Percentiles rank a stretch among this genome's conserved stretches.
Conservation (phyloP, 768 basidiomycete genomes). For the Boletus pseudopeckii region DNA sequence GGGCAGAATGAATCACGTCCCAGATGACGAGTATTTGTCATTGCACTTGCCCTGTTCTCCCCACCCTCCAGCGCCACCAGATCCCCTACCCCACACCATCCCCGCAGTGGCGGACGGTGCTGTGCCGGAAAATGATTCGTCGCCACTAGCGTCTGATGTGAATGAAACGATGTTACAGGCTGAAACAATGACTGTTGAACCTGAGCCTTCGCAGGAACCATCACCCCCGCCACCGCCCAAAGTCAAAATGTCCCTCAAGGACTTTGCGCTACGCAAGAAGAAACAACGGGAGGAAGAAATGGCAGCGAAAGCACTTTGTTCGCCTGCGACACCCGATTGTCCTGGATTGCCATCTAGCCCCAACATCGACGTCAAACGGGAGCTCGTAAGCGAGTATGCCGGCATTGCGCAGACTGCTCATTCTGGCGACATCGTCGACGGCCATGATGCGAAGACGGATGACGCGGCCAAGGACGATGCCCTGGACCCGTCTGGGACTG, state of each 20-base stretch:
- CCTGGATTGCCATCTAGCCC: constrained; percentile 21
- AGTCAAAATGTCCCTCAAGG: constrained; percentile 54
- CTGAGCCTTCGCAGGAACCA: constrained; percentile 11
- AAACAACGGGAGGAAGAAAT: constrained; percentile 47
- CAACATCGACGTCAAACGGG: constrained; percentile 10
- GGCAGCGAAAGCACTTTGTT: constrained; percentile 27
- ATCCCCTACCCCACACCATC: background rate
- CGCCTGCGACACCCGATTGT: constrained; percentile 19
- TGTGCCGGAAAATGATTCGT: background rate
- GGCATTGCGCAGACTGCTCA: background rate
- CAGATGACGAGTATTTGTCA: background rate
- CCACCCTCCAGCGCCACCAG: background rate
- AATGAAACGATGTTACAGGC: constrained; percentile 1
- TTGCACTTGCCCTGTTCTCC: background rate
- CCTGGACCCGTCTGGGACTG: background rate
- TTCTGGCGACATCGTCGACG: background rate
- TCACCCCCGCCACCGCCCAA: constrained; percentile 43
- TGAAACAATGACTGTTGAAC: constrained; percentile 10
- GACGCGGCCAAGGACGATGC: constrained; percentile 2
- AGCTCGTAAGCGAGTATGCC: constrained; percentile 11
- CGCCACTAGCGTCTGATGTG: background rate
- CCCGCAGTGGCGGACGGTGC: background rate
- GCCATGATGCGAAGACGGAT: constrained; percentile 10
- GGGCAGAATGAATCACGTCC: background rate
- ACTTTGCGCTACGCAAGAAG: constrained; percentile 55